A percentile compares a stretch with the other conserved stretches of the same genome.
phyloP scores from a whole-genome alignment of 2,329 filamentous ascomycete species.

The Trichoderma sp. region DNA sequence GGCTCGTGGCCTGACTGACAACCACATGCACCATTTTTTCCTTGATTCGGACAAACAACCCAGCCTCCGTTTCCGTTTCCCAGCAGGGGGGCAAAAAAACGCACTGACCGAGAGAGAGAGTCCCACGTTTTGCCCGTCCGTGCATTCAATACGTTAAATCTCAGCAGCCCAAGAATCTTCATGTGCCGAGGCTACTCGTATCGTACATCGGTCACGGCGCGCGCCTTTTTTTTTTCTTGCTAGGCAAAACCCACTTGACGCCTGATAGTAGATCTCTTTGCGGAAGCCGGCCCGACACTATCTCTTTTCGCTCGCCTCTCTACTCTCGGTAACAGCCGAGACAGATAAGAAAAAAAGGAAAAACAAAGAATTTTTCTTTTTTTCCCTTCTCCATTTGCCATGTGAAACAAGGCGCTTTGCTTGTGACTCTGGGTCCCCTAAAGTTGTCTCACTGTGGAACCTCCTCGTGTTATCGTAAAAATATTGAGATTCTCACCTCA shows the following conservation, averaged over 20 bases:
- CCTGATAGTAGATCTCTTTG: background rate
- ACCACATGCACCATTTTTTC: background rate
- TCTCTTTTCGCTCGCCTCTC: background rate
- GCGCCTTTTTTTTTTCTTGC: background rate
- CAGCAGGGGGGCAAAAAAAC: background rate
- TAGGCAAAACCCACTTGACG: background rate
- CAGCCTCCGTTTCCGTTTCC: background rate
- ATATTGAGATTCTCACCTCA: background rate
- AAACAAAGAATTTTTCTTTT: too few relatives aligned
- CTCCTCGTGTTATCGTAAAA: background rate
- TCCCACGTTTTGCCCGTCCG: background rate
- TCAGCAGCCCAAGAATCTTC: background rate
- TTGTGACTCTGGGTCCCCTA: background rate
- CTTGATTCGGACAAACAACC: background rate
- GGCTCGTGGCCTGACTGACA: background rate
- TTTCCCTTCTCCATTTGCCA: background rate
- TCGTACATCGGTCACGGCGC: background rate
- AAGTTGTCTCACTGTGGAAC: background rate
- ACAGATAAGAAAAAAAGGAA: background rate
- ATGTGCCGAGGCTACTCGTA: background rate
- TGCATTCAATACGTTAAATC: background rate
- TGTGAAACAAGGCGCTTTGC: background rate
- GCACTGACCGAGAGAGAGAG: background rate
- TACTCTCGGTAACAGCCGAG: background rate
- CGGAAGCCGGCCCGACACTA: background rate